Conservation (phyloP, 441 rosid species). For the Isatis lusitanica region DNA sequence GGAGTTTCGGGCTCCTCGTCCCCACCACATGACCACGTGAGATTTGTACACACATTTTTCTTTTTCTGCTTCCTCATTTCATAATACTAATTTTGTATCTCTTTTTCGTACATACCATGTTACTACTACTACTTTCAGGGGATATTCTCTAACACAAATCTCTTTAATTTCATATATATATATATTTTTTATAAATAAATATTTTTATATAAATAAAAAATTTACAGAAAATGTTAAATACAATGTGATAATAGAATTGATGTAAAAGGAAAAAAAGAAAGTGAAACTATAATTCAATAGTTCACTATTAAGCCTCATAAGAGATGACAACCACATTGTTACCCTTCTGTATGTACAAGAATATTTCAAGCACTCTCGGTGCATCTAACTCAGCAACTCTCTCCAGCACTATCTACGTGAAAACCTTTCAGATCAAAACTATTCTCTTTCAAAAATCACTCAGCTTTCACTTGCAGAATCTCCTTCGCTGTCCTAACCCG, state of each 20-base stretch:
- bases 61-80: slow-evolving; percentile 10
- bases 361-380: not conserved
- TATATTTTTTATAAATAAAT: too few relatives aligned
- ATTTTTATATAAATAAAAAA: not conserved
- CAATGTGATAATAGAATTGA: not conserved
- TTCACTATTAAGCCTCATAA: not conserved
- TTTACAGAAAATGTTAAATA: not conserved
- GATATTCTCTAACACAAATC: not conserved
- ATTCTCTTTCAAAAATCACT: slow-evolving; percentile 42
- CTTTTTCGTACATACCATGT: slow-evolving; percentile 3
- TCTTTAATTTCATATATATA: not conserved
- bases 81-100: not conserved
- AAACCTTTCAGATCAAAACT: slow-evolving; percentile 9
- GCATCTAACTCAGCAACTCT: not conserved
- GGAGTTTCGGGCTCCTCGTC: slow-evolving; percentile 18
- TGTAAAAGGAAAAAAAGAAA: too few relatives aligned
- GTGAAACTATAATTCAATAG: not conserved
- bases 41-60: slow-evolving; percentile 4
- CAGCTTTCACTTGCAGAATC: slow-evolving; percentile 69
- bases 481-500: slow-evolving; percentile 83
- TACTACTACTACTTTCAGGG: not conserved
- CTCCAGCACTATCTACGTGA: slow-evolving; percentile 13
- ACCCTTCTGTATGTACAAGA: not conserved
- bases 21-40: slow-evolving; percentile 38
- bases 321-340: not conserved